Percentiles rank a stretch among this genome's conserved stretches.
These are phyloP conservation scores for Lepidopterella palustris DNA, from an alignment of 495 filamentous ascomycete genomes.

Conservation along the genomic window DNA sequence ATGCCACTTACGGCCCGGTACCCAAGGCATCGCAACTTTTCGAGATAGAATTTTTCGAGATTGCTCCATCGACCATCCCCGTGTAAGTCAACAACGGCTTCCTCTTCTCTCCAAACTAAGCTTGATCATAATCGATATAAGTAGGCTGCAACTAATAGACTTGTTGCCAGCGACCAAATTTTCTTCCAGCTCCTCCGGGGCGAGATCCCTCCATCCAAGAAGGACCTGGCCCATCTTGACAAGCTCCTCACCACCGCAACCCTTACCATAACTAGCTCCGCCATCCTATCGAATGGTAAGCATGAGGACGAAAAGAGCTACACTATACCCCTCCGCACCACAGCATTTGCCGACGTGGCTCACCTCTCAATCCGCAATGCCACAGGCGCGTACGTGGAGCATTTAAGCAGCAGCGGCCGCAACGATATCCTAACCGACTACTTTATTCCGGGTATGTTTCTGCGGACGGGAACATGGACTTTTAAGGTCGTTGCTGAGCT, in stretches of 20 bases:
- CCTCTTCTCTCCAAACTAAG: background rate
- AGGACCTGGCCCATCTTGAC: constrained; percentile 4
- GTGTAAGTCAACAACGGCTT: constrained; percentile 1
- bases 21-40: constrained; percentile 3
- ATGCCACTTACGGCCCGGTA: background rate
- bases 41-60: background rate
- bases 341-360: background rate
- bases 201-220: constrained; percentile 1
- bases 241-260: constrained; percentile 4
- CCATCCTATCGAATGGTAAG: constrained; percentile 2
- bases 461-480: background rate
- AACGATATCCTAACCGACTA: constrained; percentile 3
- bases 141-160: constrained; percentile 2
- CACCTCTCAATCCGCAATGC: constrained; percentile 5
- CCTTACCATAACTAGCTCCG: background rate
- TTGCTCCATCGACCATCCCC: constrained; percentile 4
- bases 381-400: background rate
- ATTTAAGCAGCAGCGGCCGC: constrained; percentile 1
- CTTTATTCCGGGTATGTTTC: background rate
- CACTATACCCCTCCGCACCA: background rate
- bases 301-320: constrained; percentile 2
- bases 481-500: constrained; percentile 5
- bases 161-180: background rate
- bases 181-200: constrained; percentile 5
- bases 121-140: background rate